phyloP scores from a whole-genome alignment of 768 basidiomycete genomes.

The Mycena floridula region DNA sequence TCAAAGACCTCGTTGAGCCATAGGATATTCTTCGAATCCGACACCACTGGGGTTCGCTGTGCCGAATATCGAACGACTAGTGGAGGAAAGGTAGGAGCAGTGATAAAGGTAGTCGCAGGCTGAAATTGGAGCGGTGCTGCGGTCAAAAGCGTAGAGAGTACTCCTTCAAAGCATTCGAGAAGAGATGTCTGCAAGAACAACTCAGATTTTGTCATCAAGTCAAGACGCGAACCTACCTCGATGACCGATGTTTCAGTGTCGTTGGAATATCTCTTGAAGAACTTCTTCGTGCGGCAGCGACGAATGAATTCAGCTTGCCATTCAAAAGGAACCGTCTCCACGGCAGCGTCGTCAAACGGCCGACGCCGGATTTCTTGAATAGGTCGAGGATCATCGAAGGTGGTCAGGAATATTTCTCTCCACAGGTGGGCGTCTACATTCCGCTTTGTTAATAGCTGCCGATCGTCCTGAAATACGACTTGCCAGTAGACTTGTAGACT shows the following conservation, averaged over 20 bases:
- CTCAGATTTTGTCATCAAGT: no score
- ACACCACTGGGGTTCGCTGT: no score
- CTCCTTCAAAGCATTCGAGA: no score
- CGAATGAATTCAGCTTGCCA: not conserved
- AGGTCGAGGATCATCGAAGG: conserved; percentile 32
- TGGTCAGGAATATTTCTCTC: conserved; percentile 30
- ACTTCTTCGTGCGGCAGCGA: not conserved
- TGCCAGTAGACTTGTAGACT: no score
- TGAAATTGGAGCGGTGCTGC: not conserved
- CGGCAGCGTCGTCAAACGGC: not conserved
- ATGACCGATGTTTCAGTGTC: not conserved
- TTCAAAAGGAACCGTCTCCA: not conserved
- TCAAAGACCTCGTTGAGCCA: not conserved
- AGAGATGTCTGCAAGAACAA: no score
- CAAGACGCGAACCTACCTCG: no score
- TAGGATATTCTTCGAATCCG: not conserved
- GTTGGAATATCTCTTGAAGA: not conserved
- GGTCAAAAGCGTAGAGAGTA: no score
- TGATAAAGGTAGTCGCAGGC: not conserved
- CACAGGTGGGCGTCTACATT: conserved; percentile 30
- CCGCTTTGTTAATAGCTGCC: no score
- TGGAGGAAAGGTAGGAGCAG: not conserved
- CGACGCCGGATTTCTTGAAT: conserved; percentile 9
- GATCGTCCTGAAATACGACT: no score
- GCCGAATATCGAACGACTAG: no score